phyloP scores from a whole-genome alignment of 2,329 filamentous ascomycete genomes.

The Paraconiothyrium brasiliense region DNA sequence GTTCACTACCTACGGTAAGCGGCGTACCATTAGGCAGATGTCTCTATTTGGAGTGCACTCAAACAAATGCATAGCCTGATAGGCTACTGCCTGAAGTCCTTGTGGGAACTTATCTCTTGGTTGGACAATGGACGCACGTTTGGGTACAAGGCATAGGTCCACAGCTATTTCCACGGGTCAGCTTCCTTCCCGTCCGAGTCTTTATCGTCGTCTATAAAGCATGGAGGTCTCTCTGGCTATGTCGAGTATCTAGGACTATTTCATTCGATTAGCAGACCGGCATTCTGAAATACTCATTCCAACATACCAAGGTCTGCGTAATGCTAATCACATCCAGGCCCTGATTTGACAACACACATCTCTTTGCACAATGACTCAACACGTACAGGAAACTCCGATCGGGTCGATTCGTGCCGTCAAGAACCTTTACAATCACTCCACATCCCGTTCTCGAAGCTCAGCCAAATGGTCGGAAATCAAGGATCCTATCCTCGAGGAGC shows the following conservation, averaged over 20 bases:
- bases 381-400: background rate
- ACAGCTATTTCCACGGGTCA: background rate
- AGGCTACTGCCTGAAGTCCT: slow-evolving; percentile 3
- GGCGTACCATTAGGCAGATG: slow-evolving; percentile 5
- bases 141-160: background rate
- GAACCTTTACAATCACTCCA: slow-evolving; percentile 12
- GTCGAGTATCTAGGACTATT: background rate
- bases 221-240: background rate
- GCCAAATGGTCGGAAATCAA: slow-evolving; percentile 12
- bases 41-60: background rate
- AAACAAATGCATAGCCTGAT: background rate
- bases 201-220: slow-evolving; percentile 1
- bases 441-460: slow-evolving; percentile 1
- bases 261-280: background rate
- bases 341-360: background rate
- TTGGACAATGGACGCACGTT: background rate
- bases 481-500: slow-evolving; percentile 9
- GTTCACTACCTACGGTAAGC: background rate
- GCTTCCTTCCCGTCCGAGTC: background rate
- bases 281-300: background rate
- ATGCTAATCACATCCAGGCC: background rate
- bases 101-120: background rate
- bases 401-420: slow-evolving; percentile 11
- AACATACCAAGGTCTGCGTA: background rate
- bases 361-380: background rate